Evolutionary conservation across 179 eudicot species (phyloP).

Genomic region (Drosera spatulata): DNA sequence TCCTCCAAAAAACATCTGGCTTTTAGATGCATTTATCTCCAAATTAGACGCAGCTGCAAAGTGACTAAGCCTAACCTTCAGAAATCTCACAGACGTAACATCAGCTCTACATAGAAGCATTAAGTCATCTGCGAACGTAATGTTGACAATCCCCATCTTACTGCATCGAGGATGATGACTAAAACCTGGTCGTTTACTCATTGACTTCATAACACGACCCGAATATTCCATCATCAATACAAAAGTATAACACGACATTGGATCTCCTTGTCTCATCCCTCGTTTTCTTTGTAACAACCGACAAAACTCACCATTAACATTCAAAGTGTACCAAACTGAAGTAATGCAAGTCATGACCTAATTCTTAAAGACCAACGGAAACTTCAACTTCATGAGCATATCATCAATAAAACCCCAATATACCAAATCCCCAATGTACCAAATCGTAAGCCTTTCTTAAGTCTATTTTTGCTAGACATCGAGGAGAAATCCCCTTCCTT

Average conservation of each 20-base stretch:
- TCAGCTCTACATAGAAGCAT: neutral
- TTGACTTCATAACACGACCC: neutral
- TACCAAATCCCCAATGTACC: neutral
- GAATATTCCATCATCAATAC: neutral
- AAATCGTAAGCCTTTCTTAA: neutral
- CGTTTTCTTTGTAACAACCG: neutral
- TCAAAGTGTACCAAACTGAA: neutral
- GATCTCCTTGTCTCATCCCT: neutral
- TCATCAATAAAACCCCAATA: neutral
- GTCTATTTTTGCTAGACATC: neutral
- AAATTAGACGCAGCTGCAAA: neutral
- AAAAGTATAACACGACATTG: neutral
- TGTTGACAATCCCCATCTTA: neutral
- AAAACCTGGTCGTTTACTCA: neutral
- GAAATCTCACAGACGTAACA: neutral
- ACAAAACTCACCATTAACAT: neutral
- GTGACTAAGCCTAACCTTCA: neutral
- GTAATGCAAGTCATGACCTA: neutral
- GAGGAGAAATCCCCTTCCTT: too few species aligned
- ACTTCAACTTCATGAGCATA: neutral
- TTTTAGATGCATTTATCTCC: neutral
- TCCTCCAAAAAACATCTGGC: too few species aligned
- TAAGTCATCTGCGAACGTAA: neutral
- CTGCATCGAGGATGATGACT: neutral
- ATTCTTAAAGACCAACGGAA: neutral